Conservation (phyloP, 1,139 yeast species). For the Hyphopichia fennica region DNA sequence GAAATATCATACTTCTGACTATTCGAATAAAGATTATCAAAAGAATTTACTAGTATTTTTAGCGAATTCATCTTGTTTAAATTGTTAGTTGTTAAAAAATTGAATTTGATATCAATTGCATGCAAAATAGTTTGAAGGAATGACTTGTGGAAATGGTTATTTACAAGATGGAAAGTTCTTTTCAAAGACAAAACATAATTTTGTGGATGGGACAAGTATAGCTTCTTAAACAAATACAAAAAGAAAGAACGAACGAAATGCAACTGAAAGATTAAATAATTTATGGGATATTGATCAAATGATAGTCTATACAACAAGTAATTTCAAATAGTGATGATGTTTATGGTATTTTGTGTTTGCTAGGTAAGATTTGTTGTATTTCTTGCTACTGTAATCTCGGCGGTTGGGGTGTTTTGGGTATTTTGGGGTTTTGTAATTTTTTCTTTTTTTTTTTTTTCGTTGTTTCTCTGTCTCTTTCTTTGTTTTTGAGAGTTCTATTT, state of each 20-base stretch:
- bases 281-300: too few relatives aligned
- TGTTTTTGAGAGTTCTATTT: not conserved
- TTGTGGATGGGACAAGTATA: not conserved
- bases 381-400: not conserved
- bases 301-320: too few relatives aligned
- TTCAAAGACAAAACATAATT: not conserved
- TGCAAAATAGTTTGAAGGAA: too few relatives aligned
- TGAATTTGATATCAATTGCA: too few relatives aligned
- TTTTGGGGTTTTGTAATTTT: not conserved
- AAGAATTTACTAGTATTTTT: constrained; percentile 35
- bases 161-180: not conserved
- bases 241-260: too few relatives aligned
- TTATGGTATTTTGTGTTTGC: not conserved
- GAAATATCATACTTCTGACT: constrained; percentile 4
- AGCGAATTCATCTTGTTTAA: constrained; percentile 36
- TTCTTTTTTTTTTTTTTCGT: not conserved
- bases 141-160: too few relatives aligned
- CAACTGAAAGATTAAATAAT: too few relatives aligned
- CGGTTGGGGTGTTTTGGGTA: not conserved
- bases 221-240: too few relatives aligned
- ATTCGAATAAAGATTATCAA: constrained; percentile 33
- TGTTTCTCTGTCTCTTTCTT: too few relatives aligned
- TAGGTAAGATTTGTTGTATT: not conserved
- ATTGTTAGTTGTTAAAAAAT: too few relatives aligned
- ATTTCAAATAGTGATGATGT: too few relatives aligned